These are phyloP conservation scores for Boletus fagicola DNA, from an alignment of 768 basidiomycete genomes.

Conservation along the genomic window DNA sequence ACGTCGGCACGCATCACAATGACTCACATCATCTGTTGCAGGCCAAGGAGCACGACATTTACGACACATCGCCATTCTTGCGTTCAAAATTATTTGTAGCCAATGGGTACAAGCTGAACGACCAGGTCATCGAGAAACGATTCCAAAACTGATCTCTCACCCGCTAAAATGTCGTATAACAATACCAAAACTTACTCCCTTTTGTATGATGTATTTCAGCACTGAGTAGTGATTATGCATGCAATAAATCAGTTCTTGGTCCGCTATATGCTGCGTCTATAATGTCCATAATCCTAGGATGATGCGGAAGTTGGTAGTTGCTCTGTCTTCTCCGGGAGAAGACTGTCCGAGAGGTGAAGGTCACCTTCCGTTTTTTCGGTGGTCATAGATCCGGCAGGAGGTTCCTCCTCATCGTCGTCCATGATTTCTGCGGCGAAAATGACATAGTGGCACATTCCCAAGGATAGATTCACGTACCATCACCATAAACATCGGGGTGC, in stretches of 20 bases:
- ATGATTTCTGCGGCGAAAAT: slow-evolving; percentile 51
- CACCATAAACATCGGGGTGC: slow-evolving; percentile 94
- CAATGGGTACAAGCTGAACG: slow-evolving; percentile 83
- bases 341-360: background rate
- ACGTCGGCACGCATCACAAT: background rate
- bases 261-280: slow-evolving; percentile 23
- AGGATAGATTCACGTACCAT: slow-evolving; percentile 55
- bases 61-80: slow-evolving; percentile 83
- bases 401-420: slow-evolving; percentile 61
- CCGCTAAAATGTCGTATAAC: slow-evolving; percentile 1
- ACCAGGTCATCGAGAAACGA: slow-evolving; percentile 67
- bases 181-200: slow-evolving; percentile 5
- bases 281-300: slow-evolving; percentile 19
- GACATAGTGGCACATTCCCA: slow-evolving; percentile 3
- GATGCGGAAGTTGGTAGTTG: slow-evolving; percentile 10
- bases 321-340: slow-evolving; percentile 10
- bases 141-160: slow-evolving; percentile 44
- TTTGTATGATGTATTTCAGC: slow-evolving; percentile 19
- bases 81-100: slow-evolving; percentile 77
- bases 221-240: slow-evolving; percentile 33
- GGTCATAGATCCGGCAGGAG: slow-evolving; percentile 7
- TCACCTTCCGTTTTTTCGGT: slow-evolving; percentile 9
- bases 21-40: slow-evolving; percentile 32
- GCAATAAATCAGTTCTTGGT: slow-evolving; percentile 26
- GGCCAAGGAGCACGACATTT: slow-evolving; percentile 98